phyloP scores from a whole-genome alignment of 2,329 filamentous ascomycete species.

The Sarocladium kiliense region DNA sequence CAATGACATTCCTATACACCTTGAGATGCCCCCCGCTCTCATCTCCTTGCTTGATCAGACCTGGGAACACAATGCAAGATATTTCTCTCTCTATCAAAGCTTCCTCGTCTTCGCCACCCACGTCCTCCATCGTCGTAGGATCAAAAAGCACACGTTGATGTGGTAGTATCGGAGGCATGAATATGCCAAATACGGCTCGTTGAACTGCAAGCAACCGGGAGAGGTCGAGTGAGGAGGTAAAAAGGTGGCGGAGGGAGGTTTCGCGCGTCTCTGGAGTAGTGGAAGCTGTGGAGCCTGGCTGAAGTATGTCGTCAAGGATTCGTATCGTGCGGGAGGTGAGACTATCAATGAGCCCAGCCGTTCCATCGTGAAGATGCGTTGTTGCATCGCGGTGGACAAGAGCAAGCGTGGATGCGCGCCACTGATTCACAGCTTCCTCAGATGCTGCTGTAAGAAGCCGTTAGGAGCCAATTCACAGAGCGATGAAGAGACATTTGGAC shows the following conservation, averaged over 20 bases:
- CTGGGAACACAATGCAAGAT: constrained; percentile 59
- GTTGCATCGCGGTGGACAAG: constrained; percentile 50
- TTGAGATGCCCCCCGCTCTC: constrained; percentile 58
- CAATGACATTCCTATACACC: constrained; percentile 53
- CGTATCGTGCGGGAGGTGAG: constrained; percentile 42
- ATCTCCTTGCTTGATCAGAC: constrained; percentile 59
- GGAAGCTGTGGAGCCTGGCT: constrained; percentile 18
- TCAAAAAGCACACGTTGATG: constrained; percentile 55
- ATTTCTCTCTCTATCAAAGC: constrained; percentile 47
- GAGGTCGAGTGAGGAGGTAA: constrained; percentile 49
- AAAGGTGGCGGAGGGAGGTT: constrained; percentile 46
- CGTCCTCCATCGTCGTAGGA: constrained; percentile 57
- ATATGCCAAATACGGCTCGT: constrained; percentile 51
- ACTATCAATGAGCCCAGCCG: constrained; percentile 33
- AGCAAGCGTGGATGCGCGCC: constrained; percentile 60
- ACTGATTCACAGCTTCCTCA: constrained; percentile 55
- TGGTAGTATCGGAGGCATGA: constrained; percentile 48
- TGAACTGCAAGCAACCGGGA: constrained; percentile 52
- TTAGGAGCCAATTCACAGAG: neutral
- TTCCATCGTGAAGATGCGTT: constrained; percentile 40
- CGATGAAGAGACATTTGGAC: neutral
- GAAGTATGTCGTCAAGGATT: constrained; percentile 42
- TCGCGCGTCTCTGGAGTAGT: constrained; percentile 39
- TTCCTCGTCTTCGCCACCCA: constrained; percentile 58
- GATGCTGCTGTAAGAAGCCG: constrained; percentile 28